Evolutionary conservation across 2,329 filamentous ascomycete species (phyloP), one percentile per base, ranked within the genome.

Genomic region (Fusarium sp.): DNA sequence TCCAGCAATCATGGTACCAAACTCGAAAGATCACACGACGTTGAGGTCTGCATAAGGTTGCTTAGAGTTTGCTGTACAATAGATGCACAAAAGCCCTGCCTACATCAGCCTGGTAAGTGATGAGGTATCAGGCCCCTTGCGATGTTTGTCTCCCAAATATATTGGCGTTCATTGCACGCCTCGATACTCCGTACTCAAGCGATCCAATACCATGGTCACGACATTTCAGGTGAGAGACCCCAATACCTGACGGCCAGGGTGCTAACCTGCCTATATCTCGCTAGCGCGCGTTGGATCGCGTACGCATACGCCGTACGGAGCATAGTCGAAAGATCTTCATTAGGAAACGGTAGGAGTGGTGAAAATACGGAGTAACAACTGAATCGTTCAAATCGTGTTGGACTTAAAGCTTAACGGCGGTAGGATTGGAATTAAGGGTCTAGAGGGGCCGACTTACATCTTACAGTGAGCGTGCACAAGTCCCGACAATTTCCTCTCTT

Each of bases 211-310:
- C 19, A 42, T n/a, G 20, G 21, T 26, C 43, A 64, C 17, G 8
- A 28, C 32, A 42, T 36, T 40, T n/a, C 20, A 40, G 5, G 34
- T 30, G 30, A 63, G 20, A 58, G 28, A 32, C 36, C 47, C 62
- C 53, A 51, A 24, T 39, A 53, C 28, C 26, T 64, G 59, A 46
- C 50, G 40, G 19, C 20, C 20, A 50, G 28, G 34, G 47, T 38
- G 30, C 39, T 23, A 67, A 39, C 49, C 51, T 67, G 53, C 57
- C 63, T 57, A 43, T 62, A 15, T 32, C 30, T 58, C n/a, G 53
- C 36, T 63, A 64, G 58, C 45, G 52, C 19, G 7, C 28, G 42
- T 38, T 28, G 44, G 42, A 46, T 40, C 21, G 21, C 28, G 28
- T 56, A 50, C 34, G 28, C 19, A 45, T 57, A 34, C 30, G 28